phyloP scores from a whole-genome alignment of 2,329 filamentous ascomycete genomes.

The Colletotrichum sansevieriae region DNA sequence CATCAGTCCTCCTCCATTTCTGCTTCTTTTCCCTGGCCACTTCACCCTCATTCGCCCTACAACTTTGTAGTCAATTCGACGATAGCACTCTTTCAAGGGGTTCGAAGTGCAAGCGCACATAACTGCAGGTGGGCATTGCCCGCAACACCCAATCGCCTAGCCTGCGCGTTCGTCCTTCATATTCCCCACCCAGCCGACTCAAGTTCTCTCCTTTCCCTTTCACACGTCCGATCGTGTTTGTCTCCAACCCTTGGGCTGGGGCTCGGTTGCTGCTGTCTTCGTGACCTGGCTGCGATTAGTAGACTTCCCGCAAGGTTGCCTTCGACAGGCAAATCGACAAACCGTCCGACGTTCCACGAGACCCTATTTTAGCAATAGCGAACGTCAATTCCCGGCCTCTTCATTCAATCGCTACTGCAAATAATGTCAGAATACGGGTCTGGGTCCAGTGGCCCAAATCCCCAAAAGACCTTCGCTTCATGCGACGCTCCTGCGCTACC shows the following conservation, averaged over 20 bases:
- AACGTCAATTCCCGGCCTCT: not conserved
- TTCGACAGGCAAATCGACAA: not conserved
- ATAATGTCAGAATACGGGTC: conserved; percentile 10
- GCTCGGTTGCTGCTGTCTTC: not conserved
- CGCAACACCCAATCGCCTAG: conserved; percentile 3
- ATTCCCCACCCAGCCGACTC: conserved; percentile 5
- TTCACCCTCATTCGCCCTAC: not conserved
- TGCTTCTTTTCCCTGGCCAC: not conserved
- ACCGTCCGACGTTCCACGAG: not conserved
- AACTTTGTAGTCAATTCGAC: not conserved
- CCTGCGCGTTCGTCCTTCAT: not conserved
- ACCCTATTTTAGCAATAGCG: not conserved
- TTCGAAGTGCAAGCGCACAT: conserved; percentile 30
- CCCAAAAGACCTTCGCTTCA: conserved; percentile 8
- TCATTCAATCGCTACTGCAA: not conserved
- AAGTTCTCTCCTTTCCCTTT: not conserved
- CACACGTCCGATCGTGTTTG: not conserved
- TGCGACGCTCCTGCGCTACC: conserved; percentile 5
- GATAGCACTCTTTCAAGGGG: not conserved
- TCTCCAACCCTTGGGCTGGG: not conserved
- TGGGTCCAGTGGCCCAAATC: not conserved
- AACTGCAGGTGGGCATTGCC: conserved; percentile 9
- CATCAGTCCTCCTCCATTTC: not conserved
- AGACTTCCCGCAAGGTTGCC: not conserved
- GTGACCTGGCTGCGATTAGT: not conserved